Evolutionary conservation across 2,329 filamentous ascomycete genomes (phyloP).

Genomic region (Colletotrichum lupini): DNA sequence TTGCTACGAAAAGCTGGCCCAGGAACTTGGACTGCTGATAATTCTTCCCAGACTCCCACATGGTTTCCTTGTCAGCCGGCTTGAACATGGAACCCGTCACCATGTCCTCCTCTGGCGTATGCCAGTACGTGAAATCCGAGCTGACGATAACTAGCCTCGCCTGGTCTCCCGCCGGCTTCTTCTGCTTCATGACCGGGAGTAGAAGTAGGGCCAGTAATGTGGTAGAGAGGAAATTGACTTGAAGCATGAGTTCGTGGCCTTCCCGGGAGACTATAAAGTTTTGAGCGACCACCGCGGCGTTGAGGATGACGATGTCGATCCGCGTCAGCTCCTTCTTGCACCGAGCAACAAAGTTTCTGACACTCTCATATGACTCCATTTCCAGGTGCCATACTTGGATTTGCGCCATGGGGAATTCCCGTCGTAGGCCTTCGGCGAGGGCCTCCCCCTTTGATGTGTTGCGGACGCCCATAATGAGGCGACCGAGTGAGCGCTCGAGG

Average conservation of each 20-base stretch:
- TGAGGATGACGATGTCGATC: conserved; percentile 37
- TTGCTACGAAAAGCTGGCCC: conserved; percentile 47
- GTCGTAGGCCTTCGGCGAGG: conserved; percentile 37
- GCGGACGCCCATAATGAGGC: conserved; percentile 54
- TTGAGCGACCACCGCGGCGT: conserved; percentile 32
- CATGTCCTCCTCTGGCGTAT: conserved; percentile 39
- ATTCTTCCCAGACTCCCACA: conserved; percentile 37
- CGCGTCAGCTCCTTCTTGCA: conserved; percentile 16
- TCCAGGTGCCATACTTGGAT: conserved; percentile 36
- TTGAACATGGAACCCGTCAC: conserved; percentile 40
- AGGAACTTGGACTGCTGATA: conserved; percentile 47
- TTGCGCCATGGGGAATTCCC: conserved; percentile 27
- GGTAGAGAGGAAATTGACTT: conserved; percentile 44
- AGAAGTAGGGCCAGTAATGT: conserved; percentile 39
- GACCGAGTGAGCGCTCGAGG: conserved; percentile 45
- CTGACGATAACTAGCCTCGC: conserved; percentile 45
- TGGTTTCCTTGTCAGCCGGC: conserved; percentile 44
- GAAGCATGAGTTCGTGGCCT: conserved; percentile 41
- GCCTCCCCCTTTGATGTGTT: conserved; percentile 43
- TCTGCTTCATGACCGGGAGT: conserved; percentile 37
- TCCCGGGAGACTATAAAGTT: conserved; percentile 19
- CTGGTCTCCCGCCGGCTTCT: conserved; percentile 35
- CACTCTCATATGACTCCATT: conserved; percentile 34
- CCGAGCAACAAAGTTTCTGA: conserved; percentile 24
- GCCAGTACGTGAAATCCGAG: conserved; percentile 41